These are phyloP conservation scores for Neurospora sp. DNA, from an alignment of 495 filamentous ascomycete species.

Conservation along the genomic window DNA sequence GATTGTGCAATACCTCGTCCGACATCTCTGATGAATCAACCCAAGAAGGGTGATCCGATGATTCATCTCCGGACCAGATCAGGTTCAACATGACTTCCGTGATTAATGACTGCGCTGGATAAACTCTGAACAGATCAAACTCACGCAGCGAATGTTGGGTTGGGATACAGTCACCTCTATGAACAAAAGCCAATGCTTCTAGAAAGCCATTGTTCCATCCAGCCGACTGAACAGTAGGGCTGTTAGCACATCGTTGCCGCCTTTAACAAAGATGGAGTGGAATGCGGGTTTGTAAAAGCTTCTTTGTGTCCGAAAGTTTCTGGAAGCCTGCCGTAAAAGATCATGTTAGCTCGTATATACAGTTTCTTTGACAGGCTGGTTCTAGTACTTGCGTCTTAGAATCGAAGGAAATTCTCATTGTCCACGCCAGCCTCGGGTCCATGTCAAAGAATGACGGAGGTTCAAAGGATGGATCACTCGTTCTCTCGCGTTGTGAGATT, in stretches of 20 bases:
- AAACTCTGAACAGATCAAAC: not conserved
- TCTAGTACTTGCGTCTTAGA: not conserved
- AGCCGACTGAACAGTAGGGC: not conserved
- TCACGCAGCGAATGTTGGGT: not conserved
- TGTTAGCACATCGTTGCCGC: not conserved
- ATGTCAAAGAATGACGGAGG: not conserved
- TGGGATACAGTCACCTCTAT: not conserved
- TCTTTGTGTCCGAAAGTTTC: not conserved
- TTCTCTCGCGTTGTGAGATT: not conserved
- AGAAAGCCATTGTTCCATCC: not conserved
- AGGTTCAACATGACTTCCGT: not conserved
- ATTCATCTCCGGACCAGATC: not conserved
- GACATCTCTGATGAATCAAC: not conserved
- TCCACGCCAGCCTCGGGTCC: not conserved
- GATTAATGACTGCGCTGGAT: not conserved
- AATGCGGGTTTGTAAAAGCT: not conserved
- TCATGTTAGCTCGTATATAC: not conserved
- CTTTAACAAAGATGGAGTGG: not conserved
- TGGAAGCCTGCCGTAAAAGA: not conserved
- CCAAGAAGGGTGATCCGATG: not conserved
- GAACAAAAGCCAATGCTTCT: not conserved
- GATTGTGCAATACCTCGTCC: not conserved
- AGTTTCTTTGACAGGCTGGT: not conserved
- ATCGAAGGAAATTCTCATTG: not conserved
- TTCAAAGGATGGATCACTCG: not conserved